Base-by-base conservation (phyloP, 176 grass and related monocot genomes). In the Carex parvula region DNA sequence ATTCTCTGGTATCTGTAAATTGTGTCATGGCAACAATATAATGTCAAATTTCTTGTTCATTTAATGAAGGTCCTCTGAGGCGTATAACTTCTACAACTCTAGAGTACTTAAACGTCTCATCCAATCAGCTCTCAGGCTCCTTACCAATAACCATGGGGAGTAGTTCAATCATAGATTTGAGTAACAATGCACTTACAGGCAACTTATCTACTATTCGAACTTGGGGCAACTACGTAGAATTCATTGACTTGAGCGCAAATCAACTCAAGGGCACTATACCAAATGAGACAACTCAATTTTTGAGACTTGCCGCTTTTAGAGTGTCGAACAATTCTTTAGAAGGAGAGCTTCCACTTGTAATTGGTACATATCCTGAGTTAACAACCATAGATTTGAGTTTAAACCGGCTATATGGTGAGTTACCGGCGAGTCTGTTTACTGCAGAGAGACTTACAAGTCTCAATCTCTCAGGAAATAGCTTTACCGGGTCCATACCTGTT, bases 221-320 rank as follows among this genome's bases (percentile, higher is more conserved):
- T 48, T 98, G 95, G 95, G 95, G 95, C 87, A 92, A 93, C 87
- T 94, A 93, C 81, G 64, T 91, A 60, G 88, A 94, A 86, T 85
- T 80, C 73, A 86, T 98, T 68, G 92, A 98, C 88, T 78, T 98
- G 79, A 94, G 88, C 50, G 64, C 86, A 87, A 98, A 98, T 83
- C 83, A 80, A 70, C 81, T 98, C 83, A 94, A 78, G 67, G 95
- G 95, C 83, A 88, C 79, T 67, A 88, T 93, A 84, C 95, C 95
- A 62, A 82, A 85, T 64, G 89, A 91, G 83, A 98, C 92, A 80
- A 93, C 95, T 46, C 95, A 94, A 69, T 98, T 98, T 89, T 79
- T 98, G 78, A 90, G 91, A 78, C 86, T 98, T 57, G 88, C 87
- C 62, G 91, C 86, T 71, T 73, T 98, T 76, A 98, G 85, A 81